Evolutionary conservation across 2,329 filamentous ascomycete species (phyloP), one percentile per base, ranked within the genome.

Genomic region (Nothophaeocryptopus gaeumannii): DNA sequence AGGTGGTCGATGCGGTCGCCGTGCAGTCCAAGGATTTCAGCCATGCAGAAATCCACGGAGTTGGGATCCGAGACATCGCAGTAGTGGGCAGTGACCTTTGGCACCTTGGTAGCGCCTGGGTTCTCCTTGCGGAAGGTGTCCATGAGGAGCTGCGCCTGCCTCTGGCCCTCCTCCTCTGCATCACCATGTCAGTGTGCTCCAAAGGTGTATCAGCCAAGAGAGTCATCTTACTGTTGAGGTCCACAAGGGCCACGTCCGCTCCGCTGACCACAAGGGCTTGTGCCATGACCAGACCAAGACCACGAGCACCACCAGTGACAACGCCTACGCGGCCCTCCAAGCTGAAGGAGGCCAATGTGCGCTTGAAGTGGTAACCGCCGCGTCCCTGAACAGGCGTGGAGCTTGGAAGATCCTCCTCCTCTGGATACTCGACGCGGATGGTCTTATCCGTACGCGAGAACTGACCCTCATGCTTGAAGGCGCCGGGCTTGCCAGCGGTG

Each of bases 191-290:
- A 54, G 44, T 39, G 12, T 10, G 31, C n/a, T 14, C 10, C 12
- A n/a, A 11, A 15, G 11, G n/a, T 12, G 13, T 1, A 14, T 8
- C 11, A 10, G 11, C 0, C 30, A 41, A 4, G 5, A 31, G 12
- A n/a, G 5, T 12, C 12, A n/a, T 78, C 83, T 60, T 72, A 92
- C 88, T 86, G 74, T 97, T 96, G 74, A 96, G 77, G 69, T 97
- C 92, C 35, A 96, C 89, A 70, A 97, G 88, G 36, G 92, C 92
- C 55, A 96, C 78, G 69, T 95, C 85, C 8, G 89, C 88, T 45
- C 92, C 92, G 46, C 88, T 93, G 45, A 89, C 85, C 45, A 96
- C 87, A 71, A 96, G 82, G 39, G 88, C 90, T 74, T 96, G 90
- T 44, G 86, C 88, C 87, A 97, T 96, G 61, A 95, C 90, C 54